phyloP scores from a whole-genome alignment of 73 alveolate genomes.

The Paramecium pentaurelia region DNA sequence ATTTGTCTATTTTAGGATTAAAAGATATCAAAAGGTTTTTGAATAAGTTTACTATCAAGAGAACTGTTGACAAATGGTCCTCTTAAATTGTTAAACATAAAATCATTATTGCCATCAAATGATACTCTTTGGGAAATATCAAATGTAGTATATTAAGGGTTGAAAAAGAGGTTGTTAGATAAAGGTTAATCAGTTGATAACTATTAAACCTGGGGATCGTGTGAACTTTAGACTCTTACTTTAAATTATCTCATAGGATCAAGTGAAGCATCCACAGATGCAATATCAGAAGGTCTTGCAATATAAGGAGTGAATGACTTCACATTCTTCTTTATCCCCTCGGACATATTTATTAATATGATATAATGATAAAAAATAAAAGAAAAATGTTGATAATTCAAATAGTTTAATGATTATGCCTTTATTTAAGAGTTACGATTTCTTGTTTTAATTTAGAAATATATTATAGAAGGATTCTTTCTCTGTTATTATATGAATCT shows the following conservation, averaged over 20 bases:
- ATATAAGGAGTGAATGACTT: slow-evolving; percentile 16
- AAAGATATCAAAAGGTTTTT: neutral
- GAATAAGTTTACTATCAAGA: neutral
- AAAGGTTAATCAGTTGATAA: slow-evolving; percentile 18
- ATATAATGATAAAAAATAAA: neutral
- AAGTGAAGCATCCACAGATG: neutral
- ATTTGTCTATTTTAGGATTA: neutral
- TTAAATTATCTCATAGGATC: neutral
- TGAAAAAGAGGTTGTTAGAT: neutral
- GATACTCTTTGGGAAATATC: neutral
- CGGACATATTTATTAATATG: neutral
- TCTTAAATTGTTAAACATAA: neutral
- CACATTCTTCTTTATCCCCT: neutral
- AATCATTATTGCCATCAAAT: neutral
- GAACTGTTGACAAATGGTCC: neutral
- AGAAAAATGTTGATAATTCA: neutral
- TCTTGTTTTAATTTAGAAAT: slow-evolving; percentile 15
- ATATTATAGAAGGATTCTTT: neutral
- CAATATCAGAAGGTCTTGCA: neutral
- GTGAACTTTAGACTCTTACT: neutral
- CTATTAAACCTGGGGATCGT: neutral
- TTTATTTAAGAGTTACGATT: neutral
- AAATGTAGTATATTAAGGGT: neutral
- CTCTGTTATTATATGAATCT: slow-evolving; percentile 13
- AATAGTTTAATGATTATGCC: neutral